Base-by-base conservation (phyloP, 2,329 filamentous ascomycete genomes). In the Gyromitra esculenta region DNA sequence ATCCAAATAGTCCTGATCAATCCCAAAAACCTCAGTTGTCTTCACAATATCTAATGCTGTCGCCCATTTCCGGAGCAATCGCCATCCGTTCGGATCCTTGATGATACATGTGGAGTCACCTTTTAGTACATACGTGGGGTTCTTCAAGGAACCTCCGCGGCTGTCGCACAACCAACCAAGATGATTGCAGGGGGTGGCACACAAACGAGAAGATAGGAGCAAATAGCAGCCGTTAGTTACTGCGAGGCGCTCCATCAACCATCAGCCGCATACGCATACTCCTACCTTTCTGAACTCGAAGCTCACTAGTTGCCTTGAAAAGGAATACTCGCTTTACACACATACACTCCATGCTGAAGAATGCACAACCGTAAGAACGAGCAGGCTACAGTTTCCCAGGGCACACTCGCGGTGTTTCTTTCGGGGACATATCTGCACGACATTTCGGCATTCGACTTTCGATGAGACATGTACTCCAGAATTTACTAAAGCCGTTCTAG, bases 211-310 rank as follows among this genome's bases (percentile, higher is more conserved):
- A 77, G 75, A 77, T 77, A 75, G 70, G 75, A 76, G 64, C 75
- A 72, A 73, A 73, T 76, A 21, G 73, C 73, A 75, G 68, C 60
- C 60, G 45, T 59, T 67, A 39, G 62, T 68, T 63, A 68, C 69
- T 73, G 75, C 75, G 71, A 75, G 71, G 59, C 56, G 74, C 70
- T 60, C 74, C 48, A 76, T 73, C 71, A 69, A 63, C 64, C 72
- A 74, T 77, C 75, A 74, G 70, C 75, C 75, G 75, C 71, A 77
- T 77, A 75, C 70, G 66, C 70, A 75, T 77, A 70, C 59, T 69
- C 70, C 50, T 75, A 70, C 75, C 75, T 66, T 75, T 74, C 75
- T 77, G 39, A 75, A 77, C 70, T 43, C 35, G 65, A 69, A 70
- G 52, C 50, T 62, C 57, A 41, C 64, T 57, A 73, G 63, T 31